A percentile compares a stretch with the other conserved stretches of the same genome.
Conservation (phyloP, 306 rosid species). For the Crotalaria pallida region DNA sequence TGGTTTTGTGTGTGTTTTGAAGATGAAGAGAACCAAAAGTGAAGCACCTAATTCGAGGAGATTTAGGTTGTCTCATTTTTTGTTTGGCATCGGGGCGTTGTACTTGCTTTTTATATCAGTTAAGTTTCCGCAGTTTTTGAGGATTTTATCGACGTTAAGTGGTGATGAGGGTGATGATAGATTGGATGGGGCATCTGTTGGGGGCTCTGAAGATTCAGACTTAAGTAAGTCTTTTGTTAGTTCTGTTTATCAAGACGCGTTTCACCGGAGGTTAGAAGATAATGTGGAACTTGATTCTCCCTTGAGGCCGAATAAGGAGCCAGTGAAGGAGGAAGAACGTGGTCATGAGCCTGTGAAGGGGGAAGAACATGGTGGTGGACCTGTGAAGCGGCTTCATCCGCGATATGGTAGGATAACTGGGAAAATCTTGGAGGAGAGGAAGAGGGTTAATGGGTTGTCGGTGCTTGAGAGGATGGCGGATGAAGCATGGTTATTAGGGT, state of each 20-base stretch:
- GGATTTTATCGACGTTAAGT: constrained; percentile 55
- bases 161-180: constrained; percentile 53
- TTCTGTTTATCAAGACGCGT: constrained; percentile 65
- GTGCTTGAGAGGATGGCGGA: constrained; percentile 82
- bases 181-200: constrained; percentile 38
- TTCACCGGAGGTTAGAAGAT: constrained; percentile 75
- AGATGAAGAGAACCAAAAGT: constrained; percentile 66
- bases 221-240: constrained; percentile 53
- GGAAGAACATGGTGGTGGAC: constrained; percentile 30
- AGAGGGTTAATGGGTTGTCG: constrained; percentile 47
- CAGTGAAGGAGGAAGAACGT: constrained; percentile 47
- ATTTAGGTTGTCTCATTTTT: constrained; percentile 64
- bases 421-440: constrained; percentile 45
- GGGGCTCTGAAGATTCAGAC: constrained; percentile 45
- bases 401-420: constrained; percentile 72
- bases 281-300: constrained; percentile 52
- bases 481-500: constrained; percentile 76
- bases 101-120: constrained; percentile 69
- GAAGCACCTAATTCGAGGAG: constrained; percentile 66
- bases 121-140: constrained; percentile 69
- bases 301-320: constrained; percentile 54
- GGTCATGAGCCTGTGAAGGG: constrained; percentile 37
- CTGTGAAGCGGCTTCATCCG: constrained; percentile 38
- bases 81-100: constrained; percentile 56
- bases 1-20: constrained; percentile 5